A percentile compares a stretch with the other conserved stretches of the same genome.
Conservation (phyloP, 148 eudicot species). For the Vaccinium corymbosum region DNA sequence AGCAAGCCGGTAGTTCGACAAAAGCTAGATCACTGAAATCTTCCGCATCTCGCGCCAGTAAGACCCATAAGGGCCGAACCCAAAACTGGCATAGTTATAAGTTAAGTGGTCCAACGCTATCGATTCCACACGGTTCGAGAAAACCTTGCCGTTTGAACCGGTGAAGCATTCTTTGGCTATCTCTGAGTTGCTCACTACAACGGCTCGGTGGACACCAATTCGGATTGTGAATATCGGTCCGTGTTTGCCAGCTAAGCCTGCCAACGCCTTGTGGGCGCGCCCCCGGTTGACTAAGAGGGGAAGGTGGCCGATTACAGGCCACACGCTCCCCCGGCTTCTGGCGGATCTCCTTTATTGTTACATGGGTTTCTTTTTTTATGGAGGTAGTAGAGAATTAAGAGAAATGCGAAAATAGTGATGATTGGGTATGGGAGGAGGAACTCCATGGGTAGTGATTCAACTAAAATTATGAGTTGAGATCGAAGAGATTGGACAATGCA, state of each 20-base stretch:
- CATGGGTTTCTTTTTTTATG: neutral
- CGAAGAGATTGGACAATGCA: neutral
- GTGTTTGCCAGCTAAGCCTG: conserved; percentile 6
- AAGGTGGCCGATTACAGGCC: conserved; percentile 16
- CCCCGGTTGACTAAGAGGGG: neutral
- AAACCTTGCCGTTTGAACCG: neutral
- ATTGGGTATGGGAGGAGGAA: neutral
- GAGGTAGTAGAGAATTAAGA: neutral
- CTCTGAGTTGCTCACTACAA: neutral
- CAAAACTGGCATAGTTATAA: neutral
- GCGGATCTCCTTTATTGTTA: neutral
- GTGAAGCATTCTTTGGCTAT: neutral
- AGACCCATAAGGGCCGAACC: neutral
- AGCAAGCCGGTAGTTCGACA: neutral
- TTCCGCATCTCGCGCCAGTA: conserved; percentile 8
- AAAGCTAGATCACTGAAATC: neutral
- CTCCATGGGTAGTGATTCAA: neutral
- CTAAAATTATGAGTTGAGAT: neutral
- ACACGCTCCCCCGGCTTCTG: conserved; percentile 12
- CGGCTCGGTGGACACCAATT: neutral
- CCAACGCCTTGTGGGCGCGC: neutral
- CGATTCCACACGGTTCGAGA: neutral
- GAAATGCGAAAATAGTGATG: neutral
- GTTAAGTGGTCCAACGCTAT: neutral
- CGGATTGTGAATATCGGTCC: conserved; percentile 5